phyloP scores from a whole-genome alignment of 306 rosid species.

The Luffa aegyptiaca region DNA sequence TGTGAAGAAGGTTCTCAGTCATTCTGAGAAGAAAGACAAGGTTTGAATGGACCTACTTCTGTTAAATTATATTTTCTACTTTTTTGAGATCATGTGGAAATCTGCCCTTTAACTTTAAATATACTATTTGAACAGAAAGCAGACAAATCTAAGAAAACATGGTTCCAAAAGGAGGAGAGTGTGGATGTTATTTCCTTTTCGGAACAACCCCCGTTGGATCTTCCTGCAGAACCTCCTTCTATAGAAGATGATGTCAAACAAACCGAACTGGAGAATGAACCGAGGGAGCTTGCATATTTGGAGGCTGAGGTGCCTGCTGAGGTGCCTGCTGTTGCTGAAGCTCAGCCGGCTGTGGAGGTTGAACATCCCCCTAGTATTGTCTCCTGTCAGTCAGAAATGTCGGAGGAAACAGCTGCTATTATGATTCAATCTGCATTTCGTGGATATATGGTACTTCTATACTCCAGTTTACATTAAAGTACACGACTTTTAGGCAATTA shows the following conservation, averaged over 20 bases:
- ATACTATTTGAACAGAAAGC: conserved; percentile 11
- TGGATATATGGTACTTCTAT: conserved; percentile 69
- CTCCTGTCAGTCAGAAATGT: conserved; percentile 43
- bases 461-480: neutral
- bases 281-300: conserved; percentile 40
- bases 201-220: conserved; percentile 29
- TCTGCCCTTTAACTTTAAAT: neutral
- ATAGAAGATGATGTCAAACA: conserved; percentile 21
- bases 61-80: neutral
- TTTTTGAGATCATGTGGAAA: neutral
- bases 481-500: neutral
- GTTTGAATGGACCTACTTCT: conserved; percentile 24
- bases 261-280: conserved; percentile 33
- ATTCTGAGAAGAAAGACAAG: conserved; percentile 51
- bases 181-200: conserved; percentile 25
- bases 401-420: conserved; percentile 75
- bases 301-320: conserved; percentile 3
- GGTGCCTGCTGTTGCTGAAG: conserved; percentile 31
- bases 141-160: conserved; percentile 65
- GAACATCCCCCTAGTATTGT: conserved; percentile 14
- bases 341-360: conserved; percentile 28
- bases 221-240: conserved; percentile 10
- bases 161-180: conserved; percentile 68
- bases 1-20: conserved; percentile 85
- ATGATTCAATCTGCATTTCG: conserved; percentile 89